phyloP scores from a whole-genome alignment of 352 stramenopile genomes.

The Phytophthora cryptogea region DNA sequence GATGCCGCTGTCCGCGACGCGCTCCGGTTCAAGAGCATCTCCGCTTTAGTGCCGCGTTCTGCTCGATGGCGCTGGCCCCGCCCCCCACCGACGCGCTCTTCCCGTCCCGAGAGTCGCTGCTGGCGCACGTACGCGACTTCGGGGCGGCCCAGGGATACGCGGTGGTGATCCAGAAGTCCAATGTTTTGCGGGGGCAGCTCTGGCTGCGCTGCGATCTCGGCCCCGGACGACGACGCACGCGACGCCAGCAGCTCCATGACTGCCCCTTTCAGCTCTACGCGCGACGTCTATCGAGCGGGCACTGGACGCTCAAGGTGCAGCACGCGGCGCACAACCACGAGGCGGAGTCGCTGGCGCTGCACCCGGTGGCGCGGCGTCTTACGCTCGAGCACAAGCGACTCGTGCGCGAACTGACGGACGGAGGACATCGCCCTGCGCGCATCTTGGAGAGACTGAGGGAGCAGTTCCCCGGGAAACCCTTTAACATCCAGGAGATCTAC shows the following conservation, averaged over 20 bases:
- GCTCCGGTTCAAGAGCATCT: no score
- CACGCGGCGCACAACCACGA: background rate
- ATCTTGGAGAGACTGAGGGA: slow-evolving; percentile 49
- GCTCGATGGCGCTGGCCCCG: background rate
- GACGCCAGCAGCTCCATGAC: background rate
- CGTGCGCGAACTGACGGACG: background rate
- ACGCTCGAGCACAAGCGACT: background rate
- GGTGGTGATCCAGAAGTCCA: background rate
- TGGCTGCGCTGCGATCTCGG: background rate
- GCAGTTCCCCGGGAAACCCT: slow-evolving; percentile 42
- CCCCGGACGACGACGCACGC: background rate
- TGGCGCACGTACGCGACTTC: background rate
- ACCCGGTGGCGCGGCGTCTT: background rate
- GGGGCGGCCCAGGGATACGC: background rate
- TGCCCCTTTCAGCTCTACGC: background rate
- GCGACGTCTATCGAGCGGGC: background rate
- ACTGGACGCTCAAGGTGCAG: background rate
- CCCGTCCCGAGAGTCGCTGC: background rate
- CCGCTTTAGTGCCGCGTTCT: no score
- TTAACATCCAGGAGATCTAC: slow-evolving; percentile 62
- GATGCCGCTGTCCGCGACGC: no score
- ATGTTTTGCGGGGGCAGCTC: background rate
- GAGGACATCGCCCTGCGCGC: slow-evolving; percentile 6
- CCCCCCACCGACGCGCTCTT: background rate
- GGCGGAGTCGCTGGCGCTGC: background rate